phyloP scores from a whole-genome alignment of 345 rosid species.

The Passiflora organensis region DNA sequence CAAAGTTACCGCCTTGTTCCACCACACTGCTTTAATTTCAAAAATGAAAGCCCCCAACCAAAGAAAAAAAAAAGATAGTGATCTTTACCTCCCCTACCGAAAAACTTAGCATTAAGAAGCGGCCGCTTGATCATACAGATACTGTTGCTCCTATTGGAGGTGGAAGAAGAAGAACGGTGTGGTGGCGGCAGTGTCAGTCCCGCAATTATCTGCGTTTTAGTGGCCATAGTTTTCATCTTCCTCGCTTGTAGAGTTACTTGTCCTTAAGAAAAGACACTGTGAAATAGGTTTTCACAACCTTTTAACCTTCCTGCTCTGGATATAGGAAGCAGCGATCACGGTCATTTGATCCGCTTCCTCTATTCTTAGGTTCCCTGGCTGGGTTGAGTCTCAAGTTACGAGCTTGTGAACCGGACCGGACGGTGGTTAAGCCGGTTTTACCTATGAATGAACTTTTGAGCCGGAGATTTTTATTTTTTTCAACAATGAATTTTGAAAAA shows the following conservation, averaged over 20 bases:
- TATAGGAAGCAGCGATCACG: no score
- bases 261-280: no score
- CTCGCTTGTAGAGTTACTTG: no score
- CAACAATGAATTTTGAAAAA: no score
- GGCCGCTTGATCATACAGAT: slow-evolving; percentile 31
- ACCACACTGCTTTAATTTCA: neutral
- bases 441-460: no score
- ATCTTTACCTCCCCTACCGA: slow-evolving; percentile 40
- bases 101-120: slow-evolving; percentile 31
- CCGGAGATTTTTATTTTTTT: no score
- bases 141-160: slow-evolving; percentile 4
- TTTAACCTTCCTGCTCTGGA: neutral
- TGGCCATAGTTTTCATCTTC: slow-evolving; percentile 11
- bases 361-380: no score
- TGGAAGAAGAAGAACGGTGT: slow-evolving; percentile 30
- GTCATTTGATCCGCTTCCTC: no score
- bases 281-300: neutral
- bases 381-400: no score
- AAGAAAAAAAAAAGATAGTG: neutral
- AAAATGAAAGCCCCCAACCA: neutral
- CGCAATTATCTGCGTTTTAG: slow-evolving; percentile 36
- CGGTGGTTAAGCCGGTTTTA: no score
- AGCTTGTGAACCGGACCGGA: no score
- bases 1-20: slow-evolving; percentile 1
- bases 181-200: slow-evolving; percentile 31